A percentile compares a stretch with the other conserved stretches of the same genome.
These are phyloP conservation scores for Avicennia marina DNA, from an alignment of 257 asterid species.

Conservation along the genomic window DNA sequence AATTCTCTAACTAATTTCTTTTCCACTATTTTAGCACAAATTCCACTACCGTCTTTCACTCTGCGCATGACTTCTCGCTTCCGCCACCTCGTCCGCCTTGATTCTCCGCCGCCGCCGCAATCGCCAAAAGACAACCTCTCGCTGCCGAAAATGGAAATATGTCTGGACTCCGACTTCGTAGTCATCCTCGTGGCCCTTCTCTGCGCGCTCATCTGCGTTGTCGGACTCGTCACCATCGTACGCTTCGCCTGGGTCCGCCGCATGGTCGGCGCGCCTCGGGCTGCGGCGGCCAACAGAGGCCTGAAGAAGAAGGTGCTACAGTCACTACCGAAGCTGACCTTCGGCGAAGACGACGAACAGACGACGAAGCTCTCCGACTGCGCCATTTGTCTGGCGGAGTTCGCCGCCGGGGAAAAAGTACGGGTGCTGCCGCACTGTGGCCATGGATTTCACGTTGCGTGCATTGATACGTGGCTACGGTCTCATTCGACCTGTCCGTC, in stretches of 20 bases:
- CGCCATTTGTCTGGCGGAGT: conserved; percentile 5
- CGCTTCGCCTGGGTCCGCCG: conserved; percentile 17
- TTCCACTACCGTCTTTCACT: too few species aligned
- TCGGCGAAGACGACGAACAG: conserved; percentile 4
- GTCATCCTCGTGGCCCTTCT: conserved; percentile 14
- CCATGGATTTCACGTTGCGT: background rate
- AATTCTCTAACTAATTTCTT: too few species aligned
- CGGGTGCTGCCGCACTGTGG: background rate
- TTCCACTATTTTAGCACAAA: too few species aligned
- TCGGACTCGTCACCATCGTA: conserved; percentile 1
- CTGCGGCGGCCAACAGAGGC: conserved; percentile 3
- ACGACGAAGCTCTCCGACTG: conserved; percentile 13
- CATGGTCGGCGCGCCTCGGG: background rate
- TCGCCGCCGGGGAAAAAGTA: background rate
- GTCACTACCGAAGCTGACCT: conserved; percentile 19
- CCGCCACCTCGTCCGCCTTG: too few species aligned
- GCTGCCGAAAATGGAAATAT: background rate
- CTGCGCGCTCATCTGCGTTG: conserved; percentile 12
- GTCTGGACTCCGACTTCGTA: background rate
- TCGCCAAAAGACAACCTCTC: background rate
- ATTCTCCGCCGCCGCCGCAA: too few species aligned
- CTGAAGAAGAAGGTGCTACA: conserved; percentile 18
- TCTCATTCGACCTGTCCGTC: conserved; percentile 20
- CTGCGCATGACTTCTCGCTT: too few species aligned
- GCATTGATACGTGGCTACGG: conserved; percentile 18